A percentile compares a stretch with the other conserved stretches of the same genome.
Evolutionary conservation across 441 rosid species (phyloP).

Genomic region (Francoa sonchifolia): DNA sequence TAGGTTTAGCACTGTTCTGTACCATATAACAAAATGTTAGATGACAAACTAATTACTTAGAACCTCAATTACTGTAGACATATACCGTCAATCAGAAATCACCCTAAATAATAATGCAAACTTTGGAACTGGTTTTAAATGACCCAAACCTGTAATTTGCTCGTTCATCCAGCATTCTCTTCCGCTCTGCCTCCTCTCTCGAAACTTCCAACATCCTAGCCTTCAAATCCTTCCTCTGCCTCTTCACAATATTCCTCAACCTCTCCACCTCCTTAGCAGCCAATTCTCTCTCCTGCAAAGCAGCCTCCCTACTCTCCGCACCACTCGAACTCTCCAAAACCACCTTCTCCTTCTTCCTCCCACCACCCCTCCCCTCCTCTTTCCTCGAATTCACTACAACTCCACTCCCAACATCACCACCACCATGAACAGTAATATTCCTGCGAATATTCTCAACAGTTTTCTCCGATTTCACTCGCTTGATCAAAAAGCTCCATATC

Average conservation of each 20-base stretch:
- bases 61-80: no score
- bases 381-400: constrained; percentile 26
- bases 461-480: constrained; percentile 78
- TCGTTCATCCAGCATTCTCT: constrained; percentile 85
- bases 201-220: constrained; percentile 84
- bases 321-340: constrained; percentile 26
- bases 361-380: constrained; percentile 40
- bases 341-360: constrained; percentile 45
- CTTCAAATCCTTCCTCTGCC: constrained; percentile 75
- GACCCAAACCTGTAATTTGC: constrained; percentile 61
- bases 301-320: constrained; percentile 54
- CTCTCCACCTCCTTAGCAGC: constrained; percentile 79
- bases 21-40: no score
- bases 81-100: constrained; percentile 1
- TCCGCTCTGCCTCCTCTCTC: constrained; percentile 85
- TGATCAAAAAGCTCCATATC: constrained; percentile 50
- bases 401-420: constrained; percentile 23
- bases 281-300: constrained; percentile 54
- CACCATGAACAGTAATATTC: constrained; percentile 69
- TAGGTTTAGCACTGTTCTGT: no score
- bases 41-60: no score
- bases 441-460: constrained; percentile 64
- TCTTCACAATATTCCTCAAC: constrained; percentile 53
- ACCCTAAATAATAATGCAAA: background rate
- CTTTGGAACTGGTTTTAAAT: background rate